These are phyloP conservation scores for Dillenia suffruticosa DNA, from an alignment of 164 flowering plant genomes.

Conservation along the genomic window DNA sequence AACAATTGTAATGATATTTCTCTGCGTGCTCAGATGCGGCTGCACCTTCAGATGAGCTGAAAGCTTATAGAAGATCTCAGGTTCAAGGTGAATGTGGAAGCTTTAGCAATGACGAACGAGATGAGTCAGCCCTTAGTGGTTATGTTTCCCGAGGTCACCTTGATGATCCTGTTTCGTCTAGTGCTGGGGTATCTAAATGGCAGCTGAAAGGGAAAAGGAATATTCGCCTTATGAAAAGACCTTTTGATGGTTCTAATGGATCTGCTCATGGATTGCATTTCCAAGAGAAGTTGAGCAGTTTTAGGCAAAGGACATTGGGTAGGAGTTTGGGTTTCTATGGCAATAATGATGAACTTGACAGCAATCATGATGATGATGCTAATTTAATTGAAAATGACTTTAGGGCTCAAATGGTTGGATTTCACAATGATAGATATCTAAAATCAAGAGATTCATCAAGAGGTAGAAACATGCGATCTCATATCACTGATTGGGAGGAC, in stretches of 20 bases:
- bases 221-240: slow-evolving; percentile 47
- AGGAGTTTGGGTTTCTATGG: slow-evolving; percentile 14
- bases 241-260: slow-evolving; percentile 24
- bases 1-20: background rate
- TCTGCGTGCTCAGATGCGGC: slow-evolving; percentile 35
- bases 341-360: slow-evolving; percentile 20
- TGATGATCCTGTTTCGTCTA: slow-evolving; percentile 32
- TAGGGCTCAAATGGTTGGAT: slow-evolving; percentile 16
- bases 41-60: slow-evolving; percentile 4
- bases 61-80: background rate
- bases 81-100: slow-evolving; percentile 33
- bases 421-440: slow-evolving; percentile 26
- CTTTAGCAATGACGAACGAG: slow-evolving; percentile 51
- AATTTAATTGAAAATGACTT: slow-evolving; percentile 31
- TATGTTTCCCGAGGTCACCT: slow-evolving; percentile 36
- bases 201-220: slow-evolving; percentile 87
- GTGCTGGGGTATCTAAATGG: slow-evolving; percentile 78
- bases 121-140: slow-evolving; percentile 37
- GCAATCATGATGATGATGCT: slow-evolving; percentile 25
- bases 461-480: slow-evolving; percentile 13
- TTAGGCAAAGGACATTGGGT: slow-evolving; percentile 20
- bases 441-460: slow-evolving; percentile 26
- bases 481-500: slow-evolving; percentile 36
- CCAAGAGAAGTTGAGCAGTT: slow-evolving; percentile 23
- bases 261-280: slow-evolving; percentile 18